Evolutionary conservation across 2,329 filamentous ascomycete species (phyloP).

Genomic region (Pseudocercospora musae): DNA sequence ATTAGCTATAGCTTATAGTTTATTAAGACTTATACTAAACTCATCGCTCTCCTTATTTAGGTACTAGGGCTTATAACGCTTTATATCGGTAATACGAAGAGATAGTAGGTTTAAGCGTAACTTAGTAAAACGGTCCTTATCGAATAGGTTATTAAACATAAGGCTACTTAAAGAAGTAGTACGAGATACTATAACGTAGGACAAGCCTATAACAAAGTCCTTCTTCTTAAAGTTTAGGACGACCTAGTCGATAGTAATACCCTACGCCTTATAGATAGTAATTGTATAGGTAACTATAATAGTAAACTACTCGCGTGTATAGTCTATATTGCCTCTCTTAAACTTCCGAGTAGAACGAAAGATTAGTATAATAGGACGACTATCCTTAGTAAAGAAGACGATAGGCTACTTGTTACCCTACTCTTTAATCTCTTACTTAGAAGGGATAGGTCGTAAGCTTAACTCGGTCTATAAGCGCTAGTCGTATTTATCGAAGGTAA

Average conservation of each 20-base stretch:
- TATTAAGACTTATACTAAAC: too few relatives aligned
- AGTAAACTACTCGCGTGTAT: background rate
- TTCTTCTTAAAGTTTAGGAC: background rate
- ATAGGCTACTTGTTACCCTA: background rate
- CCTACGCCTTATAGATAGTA: slow-evolving; percentile 3
- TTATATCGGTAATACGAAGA: background rate
- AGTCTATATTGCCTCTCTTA: background rate
- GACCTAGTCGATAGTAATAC: background rate
- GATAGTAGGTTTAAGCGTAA: background rate
- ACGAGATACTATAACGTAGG: background rate
- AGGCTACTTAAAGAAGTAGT: background rate
- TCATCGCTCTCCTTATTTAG: background rate
- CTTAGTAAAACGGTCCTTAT: background rate
- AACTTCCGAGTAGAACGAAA: background rate
- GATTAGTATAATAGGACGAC: background rate
- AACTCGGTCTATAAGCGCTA: too few relatives aligned
- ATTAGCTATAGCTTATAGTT: background rate
- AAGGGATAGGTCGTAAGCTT: too few relatives aligned
- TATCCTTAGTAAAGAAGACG: background rate
- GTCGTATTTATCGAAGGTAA: background rate
- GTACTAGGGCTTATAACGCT: background rate
- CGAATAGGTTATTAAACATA: background rate
- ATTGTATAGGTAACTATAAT: background rate
- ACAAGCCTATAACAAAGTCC: background rate
- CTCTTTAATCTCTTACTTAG: too few relatives aligned